A percentile compares a stretch with the other conserved stretches of the same genome.
phyloP scores from a whole-genome alignment of 371 early-diverging fungal genomes.

The Encephalitozoon hellem region DNA sequence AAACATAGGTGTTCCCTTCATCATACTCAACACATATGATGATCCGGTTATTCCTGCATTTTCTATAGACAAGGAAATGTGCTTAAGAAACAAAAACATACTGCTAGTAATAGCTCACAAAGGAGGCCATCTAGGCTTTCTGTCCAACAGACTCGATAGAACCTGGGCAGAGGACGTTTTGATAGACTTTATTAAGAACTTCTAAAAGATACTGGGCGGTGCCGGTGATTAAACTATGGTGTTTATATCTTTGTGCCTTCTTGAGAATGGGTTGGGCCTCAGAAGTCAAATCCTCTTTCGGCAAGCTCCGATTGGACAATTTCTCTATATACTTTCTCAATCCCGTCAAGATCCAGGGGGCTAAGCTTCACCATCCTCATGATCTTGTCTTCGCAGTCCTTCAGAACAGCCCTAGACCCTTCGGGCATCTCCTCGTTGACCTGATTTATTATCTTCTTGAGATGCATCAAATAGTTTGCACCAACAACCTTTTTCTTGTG shows the following conservation, averaged over 20 bases:
- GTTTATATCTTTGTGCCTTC: background rate
- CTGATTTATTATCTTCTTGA: conserved; percentile 26
- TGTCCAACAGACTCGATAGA: conserved; percentile 30
- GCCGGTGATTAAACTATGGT: background rate
- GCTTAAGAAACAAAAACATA: conserved; percentile 68
- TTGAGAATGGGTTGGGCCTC: background rate
- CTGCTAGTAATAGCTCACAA: conserved; percentile 70
- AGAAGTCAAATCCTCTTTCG: background rate
- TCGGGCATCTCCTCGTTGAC: background rate
- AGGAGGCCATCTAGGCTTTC: conserved; percentile 85
- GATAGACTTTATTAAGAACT: conserved; percentile 40
- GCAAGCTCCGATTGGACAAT: conserved; percentile 13
- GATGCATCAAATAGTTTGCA: conserved; percentile 6
- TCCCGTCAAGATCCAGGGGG: background rate
- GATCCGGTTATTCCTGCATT: conserved; percentile 73
- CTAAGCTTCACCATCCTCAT: conserved; percentile 19
- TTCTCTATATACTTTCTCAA: conserved; percentile 30
- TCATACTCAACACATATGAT: conserved; percentile 74
- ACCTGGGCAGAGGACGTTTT: conserved; percentile 53
- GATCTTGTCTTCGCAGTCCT: conserved; percentile 36
- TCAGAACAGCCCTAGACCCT: background rate
- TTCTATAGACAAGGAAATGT: conserved; percentile 69
- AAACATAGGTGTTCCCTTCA: conserved; percentile 64
- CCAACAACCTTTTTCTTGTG: conserved; percentile 31
- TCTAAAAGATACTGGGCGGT: background rate